Conservation (phyloP, 2,329 filamentous ascomycete genomes). For the Sporothrix phasma region DNA sequence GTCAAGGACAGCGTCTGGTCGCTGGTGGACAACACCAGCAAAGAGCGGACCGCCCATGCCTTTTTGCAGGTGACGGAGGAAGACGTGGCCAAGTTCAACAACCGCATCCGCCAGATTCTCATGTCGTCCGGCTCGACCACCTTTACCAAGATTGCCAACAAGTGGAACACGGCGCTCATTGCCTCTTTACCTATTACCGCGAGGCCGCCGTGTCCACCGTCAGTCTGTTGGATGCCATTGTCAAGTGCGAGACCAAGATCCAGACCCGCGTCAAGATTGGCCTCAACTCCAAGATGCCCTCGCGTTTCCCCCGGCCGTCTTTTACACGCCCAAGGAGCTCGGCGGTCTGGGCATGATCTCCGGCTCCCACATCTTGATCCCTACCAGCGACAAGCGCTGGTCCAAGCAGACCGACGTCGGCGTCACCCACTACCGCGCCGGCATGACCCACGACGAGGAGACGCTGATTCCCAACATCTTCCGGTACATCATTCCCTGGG, state of each 20-base stretch:
- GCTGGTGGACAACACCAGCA: conserved; percentile 88
- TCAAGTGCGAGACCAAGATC: conserved; percentile 99
- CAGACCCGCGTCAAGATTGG: conserved; percentile 98
- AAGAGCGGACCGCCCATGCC: conserved; percentile 92
- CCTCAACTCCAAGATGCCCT: conserved; percentile 98
- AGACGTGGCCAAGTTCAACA: conserved; percentile 98
- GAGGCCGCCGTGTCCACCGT: conserved; percentile 96
- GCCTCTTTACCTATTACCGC: conserved; percentile 98
- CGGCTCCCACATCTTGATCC: conserved; percentile 93
- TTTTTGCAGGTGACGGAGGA: conserved; percentile 97
- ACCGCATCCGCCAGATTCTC: conserved; percentile 92
- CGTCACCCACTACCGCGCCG: conserved; percentile 90
- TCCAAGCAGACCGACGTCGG: conserved; percentile 96
- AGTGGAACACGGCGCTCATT: conserved; percentile 98
- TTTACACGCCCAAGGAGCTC: conserved; percentile 96
- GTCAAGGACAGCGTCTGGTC: conserved; percentile 99
- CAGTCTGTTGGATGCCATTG: conserved; percentile 87
- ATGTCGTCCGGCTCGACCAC: conserved; percentile 99
- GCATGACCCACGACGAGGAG: conserved; percentile 97
- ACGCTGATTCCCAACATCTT: conserved; percentile 98
- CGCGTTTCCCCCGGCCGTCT: conserved; percentile 96
- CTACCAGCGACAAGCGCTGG: conserved; percentile 95
- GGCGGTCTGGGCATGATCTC: conserved; percentile 98
- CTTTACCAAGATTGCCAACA: conserved; percentile 99
- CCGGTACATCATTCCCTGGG: conserved; percentile 98